These are phyloP conservation scores for Rhizophagus prolifer DNA, from an alignment of 192 early-diverging fungal genomes.

Conservation along the genomic window DNA sequence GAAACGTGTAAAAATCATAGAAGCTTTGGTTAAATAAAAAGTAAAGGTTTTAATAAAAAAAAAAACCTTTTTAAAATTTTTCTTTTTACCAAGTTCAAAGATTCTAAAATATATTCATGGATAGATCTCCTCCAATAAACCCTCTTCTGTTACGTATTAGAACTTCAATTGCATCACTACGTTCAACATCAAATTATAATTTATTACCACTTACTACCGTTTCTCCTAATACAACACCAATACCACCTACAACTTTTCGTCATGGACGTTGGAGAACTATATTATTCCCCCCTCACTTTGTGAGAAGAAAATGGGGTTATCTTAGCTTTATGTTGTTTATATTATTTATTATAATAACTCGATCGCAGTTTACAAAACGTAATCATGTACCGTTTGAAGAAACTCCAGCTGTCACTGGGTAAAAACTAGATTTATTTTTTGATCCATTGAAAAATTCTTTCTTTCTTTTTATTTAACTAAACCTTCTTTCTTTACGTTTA, in stretches of 20 bases:
- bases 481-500: too few relatives aligned
- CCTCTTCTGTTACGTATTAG: not conserved
- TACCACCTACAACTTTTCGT: not conserved
- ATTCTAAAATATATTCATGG: not conserved
- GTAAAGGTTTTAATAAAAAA: too few relatives aligned
- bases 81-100: too few relatives aligned
- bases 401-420: conserved; percentile 22
- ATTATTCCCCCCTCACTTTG: conserved; percentile 3
- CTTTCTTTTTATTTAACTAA: not conserved
- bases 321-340: not conserved
- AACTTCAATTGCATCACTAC: conserved; percentile 3
- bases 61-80: too few relatives aligned
- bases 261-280: not conserved
- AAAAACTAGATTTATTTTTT: not conserved
- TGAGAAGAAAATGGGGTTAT: conserved; percentile 6
- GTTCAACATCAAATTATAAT: conserved; percentile 6
- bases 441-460: not conserved
- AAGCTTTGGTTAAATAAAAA: too few relatives aligned
- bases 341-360: conserved; percentile 5
- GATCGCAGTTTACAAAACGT: not conserved
- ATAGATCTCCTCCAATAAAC: not conserved
- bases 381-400: conserved; percentile 12
- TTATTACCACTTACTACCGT: not conserved
- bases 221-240: not conserved
- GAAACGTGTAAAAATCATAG: too few relatives aligned